These are phyloP conservation scores for Penicillium sp. DNA, from an alignment of 2,329 filamentous ascomycete genomes.

Conservation along the genomic window DNA sequence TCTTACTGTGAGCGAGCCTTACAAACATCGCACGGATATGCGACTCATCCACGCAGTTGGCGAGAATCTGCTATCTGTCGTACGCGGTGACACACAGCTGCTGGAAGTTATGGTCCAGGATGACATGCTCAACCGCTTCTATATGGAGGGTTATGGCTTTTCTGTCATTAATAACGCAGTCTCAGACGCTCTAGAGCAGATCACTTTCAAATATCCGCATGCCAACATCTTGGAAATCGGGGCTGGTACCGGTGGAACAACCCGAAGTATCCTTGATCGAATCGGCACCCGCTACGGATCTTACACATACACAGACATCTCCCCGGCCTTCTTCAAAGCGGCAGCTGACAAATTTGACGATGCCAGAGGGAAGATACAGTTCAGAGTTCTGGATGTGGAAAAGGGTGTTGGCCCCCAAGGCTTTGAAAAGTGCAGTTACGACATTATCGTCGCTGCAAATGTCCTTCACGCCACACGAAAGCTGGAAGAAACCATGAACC, in stretches of 20 bases:
- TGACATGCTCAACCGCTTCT: not conserved
- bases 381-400: conserved; percentile 29
- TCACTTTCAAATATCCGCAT: not conserved
- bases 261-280: not conserved
- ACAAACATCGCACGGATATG: not conserved
- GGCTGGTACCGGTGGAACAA: conserved; percentile 8
- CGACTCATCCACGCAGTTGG: not conserved
- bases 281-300: not conserved
- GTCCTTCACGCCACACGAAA: conserved; percentile 36
- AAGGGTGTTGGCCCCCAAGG: conserved; percentile 29
- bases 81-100: not conserved
- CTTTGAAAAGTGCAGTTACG: conserved; percentile 26
- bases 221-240: conserved; percentile 29
- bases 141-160: not conserved
- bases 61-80: not conserved
- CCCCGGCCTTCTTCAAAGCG: conserved; percentile 39
- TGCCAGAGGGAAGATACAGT: conserved; percentile 23
- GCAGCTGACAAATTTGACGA: conserved; percentile 24
- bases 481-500: conserved; percentile 20
- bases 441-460: conserved; percentile 37
- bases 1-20: no score
- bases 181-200: not conserved
- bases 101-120: not conserved
- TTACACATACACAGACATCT: conserved; percentile 43
- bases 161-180: not conserved